phyloP scores from a whole-genome alignment of 129 eudicot species.

The Helianthus annuus region HanXRQr2.0-SUNRISE NC_035444.2:150654489-150654988 shows the following conservation, averaged over 20 bases:
- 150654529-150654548: too few relatives aligned
- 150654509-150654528: too few relatives aligned
- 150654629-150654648: too few relatives aligned
- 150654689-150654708: background rate
- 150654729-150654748: background rate
- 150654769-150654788: background rate
- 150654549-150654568: too few relatives aligned
- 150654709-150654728: background rate
- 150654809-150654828: background rate
- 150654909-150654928: conserved; percentile 6
- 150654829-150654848: conserved; percentile 7
- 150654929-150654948: conserved; percentile 21
- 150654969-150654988: conserved; percentile 8
- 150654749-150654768: conserved; percentile 3
- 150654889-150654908: conserved; percentile 19
- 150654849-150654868: background rate
- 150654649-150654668: too few relatives aligned
- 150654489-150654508: background rate
- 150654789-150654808: background rate
- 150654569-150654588: too few relatives aligned
- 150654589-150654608: too few relatives aligned
- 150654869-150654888: conserved; percentile 20
- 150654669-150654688: too few relatives aligned
- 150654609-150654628: too few relatives aligned
- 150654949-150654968: conserved; percentile 13